Conservation (phyloP, 148 eudicot genomes). For the Camellia lanceoleosa region DNA sequence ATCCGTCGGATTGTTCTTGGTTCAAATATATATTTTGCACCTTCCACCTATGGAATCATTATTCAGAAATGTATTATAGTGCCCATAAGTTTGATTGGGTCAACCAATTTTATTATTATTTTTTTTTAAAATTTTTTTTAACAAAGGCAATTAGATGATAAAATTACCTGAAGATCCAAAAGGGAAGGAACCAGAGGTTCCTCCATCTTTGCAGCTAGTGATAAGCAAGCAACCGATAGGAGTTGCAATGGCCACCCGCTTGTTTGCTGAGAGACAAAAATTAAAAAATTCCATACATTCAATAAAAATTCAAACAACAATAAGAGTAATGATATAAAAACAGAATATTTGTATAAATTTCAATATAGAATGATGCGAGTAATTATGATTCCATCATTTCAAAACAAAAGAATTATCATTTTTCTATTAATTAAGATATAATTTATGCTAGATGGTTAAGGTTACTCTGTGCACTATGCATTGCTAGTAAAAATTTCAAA, state of each 20-base stretch:
- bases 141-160: not conserved
- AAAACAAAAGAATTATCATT: too few species aligned
- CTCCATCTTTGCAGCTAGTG: conserved; percentile 99
- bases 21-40: conserved; percentile 65
- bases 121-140: too few species aligned
- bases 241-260: conserved; percentile 95
- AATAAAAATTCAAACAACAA: not conserved
- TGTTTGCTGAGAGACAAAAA: conserved; percentile 48
- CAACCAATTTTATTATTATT: not conserved
- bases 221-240: conserved; percentile 86
- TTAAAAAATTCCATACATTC: too few species aligned
- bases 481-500: too few species aligned
- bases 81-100: not conserved
- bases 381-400: too few species aligned
- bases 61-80: not conserved
- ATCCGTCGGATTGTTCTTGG: conserved; percentile 73
- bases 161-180: conserved; percentile 71
- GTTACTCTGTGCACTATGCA: too few species aligned
- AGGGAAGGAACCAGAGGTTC: conserved; percentile 94
- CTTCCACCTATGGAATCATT: conserved; percentile 48
- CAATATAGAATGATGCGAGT: too few species aligned
- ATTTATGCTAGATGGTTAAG: too few species aligned
- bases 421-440: too few species aligned
- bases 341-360: not conserved
- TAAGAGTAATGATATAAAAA: not conserved